Evolutionary conservation across 192 early-diverging fungal species (phyloP).

Genomic region (Umbelopsis vinacea): DNA sequence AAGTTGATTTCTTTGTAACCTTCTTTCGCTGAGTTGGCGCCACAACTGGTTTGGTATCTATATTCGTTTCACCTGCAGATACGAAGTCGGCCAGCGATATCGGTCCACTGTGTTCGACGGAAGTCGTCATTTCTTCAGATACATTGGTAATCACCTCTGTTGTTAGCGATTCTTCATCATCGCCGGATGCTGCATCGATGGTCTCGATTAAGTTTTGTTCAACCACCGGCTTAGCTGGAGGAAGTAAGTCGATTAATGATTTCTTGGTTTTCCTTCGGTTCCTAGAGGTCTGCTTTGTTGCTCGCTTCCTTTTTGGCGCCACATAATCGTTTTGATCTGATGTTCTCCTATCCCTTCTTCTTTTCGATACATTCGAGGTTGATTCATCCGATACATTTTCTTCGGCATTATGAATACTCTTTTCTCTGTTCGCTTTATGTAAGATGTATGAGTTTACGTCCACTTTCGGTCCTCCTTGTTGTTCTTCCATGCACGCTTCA

Average conservation of each 20-base stretch:
- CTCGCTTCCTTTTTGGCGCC: neutral
- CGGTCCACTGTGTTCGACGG: neutral
- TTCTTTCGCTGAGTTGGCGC: neutral
- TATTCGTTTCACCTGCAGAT: neutral
- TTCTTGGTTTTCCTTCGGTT: neutral
- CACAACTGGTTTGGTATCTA: neutral
- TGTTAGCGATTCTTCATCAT: neutral
- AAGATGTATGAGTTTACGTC: neutral
- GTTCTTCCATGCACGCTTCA: slow-evolving; percentile 5
- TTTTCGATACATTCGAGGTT: neutral
- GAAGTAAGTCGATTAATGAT: slow-evolving; percentile 7
- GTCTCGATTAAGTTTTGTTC: neutral
- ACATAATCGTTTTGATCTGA: neutral
- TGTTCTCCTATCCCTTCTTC: neutral
- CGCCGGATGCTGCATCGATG: neutral
- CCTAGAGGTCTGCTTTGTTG: neutral
- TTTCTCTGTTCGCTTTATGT: neutral
- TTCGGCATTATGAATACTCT: no score
- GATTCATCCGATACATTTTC: neutral
- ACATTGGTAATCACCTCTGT: neutral
- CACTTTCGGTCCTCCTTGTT: slow-evolving; percentile 3
- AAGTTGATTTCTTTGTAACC: neutral
- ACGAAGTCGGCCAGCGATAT: slow-evolving; percentile 13
- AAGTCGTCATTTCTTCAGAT: neutral
- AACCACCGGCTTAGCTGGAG: neutral